These are phyloP conservation scores for Rubus parviflorus DNA, from an alignment of 306 rosid genomes.

Conservation along the genomic window DNA sequence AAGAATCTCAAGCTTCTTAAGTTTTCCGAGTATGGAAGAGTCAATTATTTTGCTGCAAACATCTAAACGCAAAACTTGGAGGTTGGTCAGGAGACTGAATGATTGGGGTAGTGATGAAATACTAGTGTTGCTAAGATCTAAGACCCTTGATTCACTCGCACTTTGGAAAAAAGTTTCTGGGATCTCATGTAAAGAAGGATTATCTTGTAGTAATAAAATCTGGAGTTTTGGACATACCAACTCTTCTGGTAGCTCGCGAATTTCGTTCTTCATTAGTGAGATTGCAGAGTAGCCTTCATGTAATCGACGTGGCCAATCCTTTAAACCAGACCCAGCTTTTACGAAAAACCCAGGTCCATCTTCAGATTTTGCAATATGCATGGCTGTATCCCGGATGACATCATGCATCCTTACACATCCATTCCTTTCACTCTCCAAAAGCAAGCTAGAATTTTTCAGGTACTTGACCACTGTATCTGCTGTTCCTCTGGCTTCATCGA, in stretches of 20 bases:
- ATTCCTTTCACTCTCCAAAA: neutral
- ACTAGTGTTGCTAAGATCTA: neutral
- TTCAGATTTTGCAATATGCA: constrained; percentile 7
- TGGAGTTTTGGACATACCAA: constrained; percentile 19
- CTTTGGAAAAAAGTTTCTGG: neutral
- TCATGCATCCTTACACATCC: constrained; percentile 30
- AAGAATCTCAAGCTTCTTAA: neutral
- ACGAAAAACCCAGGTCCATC: neutral
- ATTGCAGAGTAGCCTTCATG: constrained; percentile 5
- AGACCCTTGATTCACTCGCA: neutral
- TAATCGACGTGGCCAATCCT: constrained; percentile 6
- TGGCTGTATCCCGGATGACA: constrained; percentile 28
- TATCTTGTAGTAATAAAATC: neutral
- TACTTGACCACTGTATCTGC: neutral
- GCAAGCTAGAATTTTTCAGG: constrained; percentile 19
- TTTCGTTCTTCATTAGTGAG: neutral
- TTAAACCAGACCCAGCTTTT: neutral
- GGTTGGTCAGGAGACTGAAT: neutral
- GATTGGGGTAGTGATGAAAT: neutral
- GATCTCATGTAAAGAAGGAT: neutral
- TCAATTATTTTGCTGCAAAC: neutral
- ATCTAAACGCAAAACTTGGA: neutral
- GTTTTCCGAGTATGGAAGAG: neutral
- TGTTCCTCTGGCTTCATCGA: constrained; percentile 7
- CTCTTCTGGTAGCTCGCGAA: neutral